These are phyloP conservation scores for Cryptococcus jaspeensis DNA, from an alignment of 1,284 basidiomycete species.

Conservation along the genomic window DNA sequence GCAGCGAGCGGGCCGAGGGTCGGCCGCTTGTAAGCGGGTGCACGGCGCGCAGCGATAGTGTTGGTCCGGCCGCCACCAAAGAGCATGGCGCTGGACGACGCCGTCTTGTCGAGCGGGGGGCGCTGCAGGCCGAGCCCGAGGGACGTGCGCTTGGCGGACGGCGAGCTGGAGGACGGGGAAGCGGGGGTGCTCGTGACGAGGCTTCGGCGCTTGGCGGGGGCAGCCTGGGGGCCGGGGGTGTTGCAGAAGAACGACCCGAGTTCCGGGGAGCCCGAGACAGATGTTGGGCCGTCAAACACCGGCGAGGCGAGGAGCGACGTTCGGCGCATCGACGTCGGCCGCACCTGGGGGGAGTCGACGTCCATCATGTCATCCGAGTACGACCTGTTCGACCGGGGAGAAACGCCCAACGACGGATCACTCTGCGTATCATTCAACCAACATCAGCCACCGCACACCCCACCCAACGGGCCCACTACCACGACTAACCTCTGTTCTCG, in stretches of 20 bases:
- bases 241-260: constrained; percentile 49
- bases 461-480: too few species aligned
- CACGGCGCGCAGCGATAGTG: constrained; percentile 28
- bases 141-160: constrained; percentile 42
- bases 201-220: constrained; percentile 34
- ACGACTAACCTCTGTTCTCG: constrained; percentile 35
- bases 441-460: background rate
- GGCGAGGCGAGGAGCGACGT: constrained; percentile 22
- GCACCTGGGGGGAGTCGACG: constrained; percentile 37
- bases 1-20: constrained; percentile 22
- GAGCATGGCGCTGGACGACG: constrained; percentile 37
- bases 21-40: constrained; percentile 31
- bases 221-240: constrained; percentile 34
- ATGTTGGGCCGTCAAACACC: constrained; percentile 20
- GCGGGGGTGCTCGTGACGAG: constrained; percentile 40
- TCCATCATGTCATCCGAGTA: constrained; percentile 31
- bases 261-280: constrained; percentile 36
- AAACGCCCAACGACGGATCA: constrained; percentile 10
- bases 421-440: constrained; percentile 9
- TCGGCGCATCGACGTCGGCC: constrained; percentile 11
- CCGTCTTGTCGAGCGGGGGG: constrained; percentile 32
- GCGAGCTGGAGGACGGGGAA: constrained; percentile 44
- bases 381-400: too few species aligned
- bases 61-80: constrained; percentile 28
- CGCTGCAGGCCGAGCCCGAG: constrained; percentile 26